Evolutionary conservation across 2,329 filamentous ascomycete genomes (phyloP).

Genomic region (Ophiostoma fasciatum): DNA sequence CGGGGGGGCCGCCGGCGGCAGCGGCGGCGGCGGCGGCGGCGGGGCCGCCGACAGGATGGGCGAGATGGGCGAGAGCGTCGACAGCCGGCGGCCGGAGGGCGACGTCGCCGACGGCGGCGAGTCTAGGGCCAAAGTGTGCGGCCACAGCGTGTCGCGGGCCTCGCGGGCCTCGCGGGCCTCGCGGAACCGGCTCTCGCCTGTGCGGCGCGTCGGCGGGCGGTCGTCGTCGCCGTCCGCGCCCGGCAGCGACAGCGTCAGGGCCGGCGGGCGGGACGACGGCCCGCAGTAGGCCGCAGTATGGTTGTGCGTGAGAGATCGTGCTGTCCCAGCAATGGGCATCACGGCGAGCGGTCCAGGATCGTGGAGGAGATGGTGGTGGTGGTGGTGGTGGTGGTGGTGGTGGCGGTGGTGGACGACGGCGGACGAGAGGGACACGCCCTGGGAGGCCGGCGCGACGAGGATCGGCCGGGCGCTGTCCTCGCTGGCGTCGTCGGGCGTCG

Average conservation of each 20-base stretch:
- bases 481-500: background rate
- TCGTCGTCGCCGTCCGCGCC: no score
- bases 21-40: no score
- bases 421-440: background rate
- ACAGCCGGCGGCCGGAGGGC: background rate
- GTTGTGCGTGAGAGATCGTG: background rate
- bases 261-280: no score
- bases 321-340: conserved; percentile 9
- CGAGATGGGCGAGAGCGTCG: conserved; percentile 1
- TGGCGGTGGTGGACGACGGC: background rate
- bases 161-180: conserved; percentile 7
- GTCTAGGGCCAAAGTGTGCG: conserved; percentile 1
- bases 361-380: background rate
- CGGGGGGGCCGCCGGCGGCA: conserved; percentile 2
- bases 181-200: conserved; percentile 5
- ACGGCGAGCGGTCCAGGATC: conserved; percentile 7
- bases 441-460: background rate
- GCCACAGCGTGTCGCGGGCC: conserved; percentile 6
- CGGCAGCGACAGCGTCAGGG: conserved; percentile 1
- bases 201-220: background rate
- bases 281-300: no score
- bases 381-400: background rate
- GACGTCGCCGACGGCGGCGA: background rate
- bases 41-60: conserved; percentile 1
- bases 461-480: background rate